phyloP scores from a whole-genome alignment of 2,329 filamentous ascomycete species.

The Fusarium annulatum region DNA sequence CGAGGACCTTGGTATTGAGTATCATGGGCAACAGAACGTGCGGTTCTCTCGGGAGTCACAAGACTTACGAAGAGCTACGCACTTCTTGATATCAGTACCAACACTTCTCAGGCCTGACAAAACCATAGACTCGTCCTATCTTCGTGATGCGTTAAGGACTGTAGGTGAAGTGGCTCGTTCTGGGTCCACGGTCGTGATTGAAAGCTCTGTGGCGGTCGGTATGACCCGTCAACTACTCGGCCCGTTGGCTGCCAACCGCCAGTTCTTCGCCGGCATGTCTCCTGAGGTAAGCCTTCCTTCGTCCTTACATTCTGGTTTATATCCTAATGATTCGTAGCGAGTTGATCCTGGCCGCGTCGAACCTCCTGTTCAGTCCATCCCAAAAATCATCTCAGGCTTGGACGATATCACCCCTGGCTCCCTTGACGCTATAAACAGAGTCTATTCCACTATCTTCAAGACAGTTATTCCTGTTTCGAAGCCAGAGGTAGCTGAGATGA shows the following conservation, averaged over 20 bases:
- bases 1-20: conserved; percentile 45
- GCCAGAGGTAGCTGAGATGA: conserved; percentile 67
- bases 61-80: conserved; percentile 55
- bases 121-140: conserved; percentile 58
- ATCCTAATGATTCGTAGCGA: conserved; percentile 46
- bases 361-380: conserved; percentile 56
- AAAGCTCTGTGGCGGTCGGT: conserved; percentile 63
- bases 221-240: conserved; percentile 63
- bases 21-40: conserved; percentile 13
- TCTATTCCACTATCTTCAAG: conserved; percentile 60
- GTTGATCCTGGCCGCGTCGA: conserved; percentile 61
- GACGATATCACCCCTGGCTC: conserved; percentile 58
- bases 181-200: conserved; percentile 61
- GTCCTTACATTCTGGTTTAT: rapidly evolving
- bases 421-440: conserved; percentile 52
- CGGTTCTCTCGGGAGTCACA: conserved; percentile 50
- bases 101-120: conserved; percentile 59
- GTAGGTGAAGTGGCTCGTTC: conserved; percentile 54
- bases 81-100: conserved; percentile 64
- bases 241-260: conserved; percentile 53
- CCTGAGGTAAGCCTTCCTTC: conserved; percentile 45
- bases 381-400: conserved; percentile 64
- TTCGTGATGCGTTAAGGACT: conserved; percentile 56
- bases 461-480: conserved; percentile 58
- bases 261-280: conserved; percentile 60